phyloP scores from a whole-genome alignment of 345 rosid genomes.

The Salix udensis region DNA sequence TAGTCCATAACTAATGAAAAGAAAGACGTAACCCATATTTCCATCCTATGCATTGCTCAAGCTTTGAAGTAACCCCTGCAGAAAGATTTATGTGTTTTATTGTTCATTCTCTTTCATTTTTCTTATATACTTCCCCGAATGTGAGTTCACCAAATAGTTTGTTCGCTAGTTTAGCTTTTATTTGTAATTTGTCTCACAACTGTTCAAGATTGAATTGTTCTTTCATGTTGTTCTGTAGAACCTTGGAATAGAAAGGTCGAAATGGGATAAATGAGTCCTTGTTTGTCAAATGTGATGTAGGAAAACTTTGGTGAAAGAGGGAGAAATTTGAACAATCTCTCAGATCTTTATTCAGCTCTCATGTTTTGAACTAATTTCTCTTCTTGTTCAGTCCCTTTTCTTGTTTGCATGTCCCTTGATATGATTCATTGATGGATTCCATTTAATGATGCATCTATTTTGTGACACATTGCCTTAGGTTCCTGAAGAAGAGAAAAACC shows the following conservation, averaged over 20 bases:
- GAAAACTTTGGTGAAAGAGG: neutral
- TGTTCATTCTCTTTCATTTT: too few species aligned
- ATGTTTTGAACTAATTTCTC: neutral
- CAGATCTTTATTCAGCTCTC: neutral
- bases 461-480: constrained; percentile 40
- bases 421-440: neutral
- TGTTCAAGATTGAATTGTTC: too few species aligned
- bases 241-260: neutral
- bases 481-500: constrained; percentile 93
- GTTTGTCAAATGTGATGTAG: neutral
- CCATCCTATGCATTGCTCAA: neutral
- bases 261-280: neutral
- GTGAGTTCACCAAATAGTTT: neutral
- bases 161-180: neutral
- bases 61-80: neutral
- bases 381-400: neutral
- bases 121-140: too few species aligned
- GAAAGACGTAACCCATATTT: neutral
- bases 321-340: neutral
- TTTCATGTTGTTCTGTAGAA: neutral
- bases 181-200: neutral
- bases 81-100: too few species aligned
- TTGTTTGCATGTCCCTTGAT: neutral
- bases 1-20: neutral
- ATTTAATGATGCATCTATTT: neutral